Evolutionary conservation across 2,329 filamentous ascomycete species (phyloP).

Genomic region (Sclerotinia trifoliorum): DNA sequence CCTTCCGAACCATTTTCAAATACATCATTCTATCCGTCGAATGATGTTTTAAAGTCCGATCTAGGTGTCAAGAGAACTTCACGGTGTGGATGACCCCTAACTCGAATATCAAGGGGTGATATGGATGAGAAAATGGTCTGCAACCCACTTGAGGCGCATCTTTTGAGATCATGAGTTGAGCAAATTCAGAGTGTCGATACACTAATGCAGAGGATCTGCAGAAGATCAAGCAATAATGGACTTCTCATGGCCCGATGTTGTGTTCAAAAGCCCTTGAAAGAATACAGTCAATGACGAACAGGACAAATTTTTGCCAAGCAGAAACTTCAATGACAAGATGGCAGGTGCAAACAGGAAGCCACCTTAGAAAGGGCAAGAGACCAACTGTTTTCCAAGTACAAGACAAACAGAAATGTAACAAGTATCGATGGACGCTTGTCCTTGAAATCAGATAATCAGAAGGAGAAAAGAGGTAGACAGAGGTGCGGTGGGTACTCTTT

Average conservation of each 20-base stretch:
- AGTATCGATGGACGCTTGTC: conserved; percentile 6
- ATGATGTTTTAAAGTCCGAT: neutral
- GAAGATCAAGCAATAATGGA: neutral
- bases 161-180: conserved; percentile 4
- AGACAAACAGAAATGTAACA: neutral
- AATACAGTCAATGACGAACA: neutral
- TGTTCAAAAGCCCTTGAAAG: neutral
- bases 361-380: neutral
- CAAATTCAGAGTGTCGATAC: neutral
- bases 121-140: neutral
- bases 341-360: neutral
- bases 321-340: neutral
- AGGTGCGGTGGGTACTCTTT: neutral
- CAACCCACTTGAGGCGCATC: neutral
- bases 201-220: neutral
- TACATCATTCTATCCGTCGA: neutral
- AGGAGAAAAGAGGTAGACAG: neutral
- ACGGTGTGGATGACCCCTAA: neutral
- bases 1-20: neutral
- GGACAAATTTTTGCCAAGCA: neutral
- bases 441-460: neutral
- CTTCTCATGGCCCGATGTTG: neutral
- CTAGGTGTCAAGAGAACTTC: neutral
- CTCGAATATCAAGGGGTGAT: neutral
- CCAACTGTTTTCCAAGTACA: neutral